These are phyloP conservation scores for Colletotrichum eremochloae DNA, from an alignment of 2,329 filamentous ascomycete genomes.

Conservation along the genomic window DNA sequence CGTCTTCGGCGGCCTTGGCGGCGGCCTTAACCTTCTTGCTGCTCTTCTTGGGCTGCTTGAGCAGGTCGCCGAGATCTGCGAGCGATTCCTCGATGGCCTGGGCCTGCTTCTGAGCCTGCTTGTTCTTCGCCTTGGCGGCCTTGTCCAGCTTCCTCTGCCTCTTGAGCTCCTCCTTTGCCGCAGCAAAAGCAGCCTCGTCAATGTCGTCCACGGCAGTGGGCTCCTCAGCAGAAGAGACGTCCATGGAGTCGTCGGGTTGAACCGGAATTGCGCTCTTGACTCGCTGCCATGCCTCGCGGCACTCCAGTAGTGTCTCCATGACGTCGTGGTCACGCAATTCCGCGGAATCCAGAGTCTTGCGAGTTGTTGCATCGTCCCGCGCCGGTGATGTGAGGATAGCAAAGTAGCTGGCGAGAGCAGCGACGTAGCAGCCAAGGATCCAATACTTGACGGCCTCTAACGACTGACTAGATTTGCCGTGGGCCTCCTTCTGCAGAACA, in stretches of 20 bases:
- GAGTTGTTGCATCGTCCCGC: conserved; percentile 66
- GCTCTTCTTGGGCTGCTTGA: conserved; percentile 57
- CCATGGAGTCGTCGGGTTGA: conserved; percentile 51
- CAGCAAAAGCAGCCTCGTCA: conserved; percentile 45
- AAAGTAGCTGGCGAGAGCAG: conserved; percentile 92
- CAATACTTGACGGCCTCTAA: conserved; percentile 80
- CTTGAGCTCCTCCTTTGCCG: conserved; percentile 49
- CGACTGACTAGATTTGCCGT: conserved; percentile 64
- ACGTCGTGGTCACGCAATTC: conserved; percentile 90
- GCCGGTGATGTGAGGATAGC: conserved; percentile 88
- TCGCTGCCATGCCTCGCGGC: conserved; percentile 83
- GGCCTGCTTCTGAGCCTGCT: conserved; percentile 66
- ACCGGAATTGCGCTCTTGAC: conserved; percentile 74
- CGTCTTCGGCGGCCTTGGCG: conserved; percentile 57
- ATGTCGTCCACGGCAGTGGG: conserved; percentile 45
- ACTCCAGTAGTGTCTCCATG: conserved; percentile 86
- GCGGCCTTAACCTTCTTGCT: conserved; percentile 63
- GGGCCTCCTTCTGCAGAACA: conserved; percentile 69
- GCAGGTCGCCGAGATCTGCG: conserved; percentile 76
- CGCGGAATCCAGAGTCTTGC: conserved; percentile 77
- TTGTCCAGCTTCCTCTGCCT: conserved; percentile 59
- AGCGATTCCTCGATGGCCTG: conserved; percentile 78
- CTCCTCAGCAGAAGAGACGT: conserved; percentile 53
- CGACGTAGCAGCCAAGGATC: conserved; percentile 87
- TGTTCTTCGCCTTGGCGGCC: conserved; percentile 56